Percentiles rank a stretch among this genome's conserved stretches.
Conservation (phyloP, 352 stramenopile species). For the Aphanomyces stellatus region DNA sequence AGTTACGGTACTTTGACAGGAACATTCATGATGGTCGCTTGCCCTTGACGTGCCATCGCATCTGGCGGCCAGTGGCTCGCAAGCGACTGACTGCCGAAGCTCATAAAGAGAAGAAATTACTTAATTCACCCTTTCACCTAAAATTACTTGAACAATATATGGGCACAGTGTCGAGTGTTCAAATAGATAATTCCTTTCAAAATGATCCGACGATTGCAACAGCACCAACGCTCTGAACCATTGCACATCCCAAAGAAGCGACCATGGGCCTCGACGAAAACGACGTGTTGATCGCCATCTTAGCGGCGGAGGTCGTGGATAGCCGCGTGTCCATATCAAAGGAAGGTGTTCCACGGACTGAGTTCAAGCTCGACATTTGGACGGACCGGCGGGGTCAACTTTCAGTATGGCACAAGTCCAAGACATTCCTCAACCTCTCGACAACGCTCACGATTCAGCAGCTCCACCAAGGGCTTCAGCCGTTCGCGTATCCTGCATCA, state of each 20-base stretch:
- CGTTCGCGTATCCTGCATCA: neutral
- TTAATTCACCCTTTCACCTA: too few species aligned
- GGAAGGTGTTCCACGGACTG: neutral
- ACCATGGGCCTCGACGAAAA: neutral
- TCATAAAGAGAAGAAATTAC: too few species aligned
- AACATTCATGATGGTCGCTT: too few species aligned
- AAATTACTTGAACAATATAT: too few species aligned
- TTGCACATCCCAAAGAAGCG: too few species aligned
- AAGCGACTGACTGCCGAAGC: too few species aligned
- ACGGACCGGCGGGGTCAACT: neutral
- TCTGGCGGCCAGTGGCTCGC: too few species aligned
- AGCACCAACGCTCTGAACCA: too few species aligned
- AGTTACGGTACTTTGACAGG: too few species aligned
- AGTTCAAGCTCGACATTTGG: slow-evolving; percentile 8
- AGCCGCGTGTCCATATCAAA: neutral
- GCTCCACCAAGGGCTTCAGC: neutral
- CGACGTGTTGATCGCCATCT: neutral
- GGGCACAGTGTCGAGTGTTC: too few species aligned
- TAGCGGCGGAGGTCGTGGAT: neutral
- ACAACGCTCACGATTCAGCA: slow-evolving; percentile 11
- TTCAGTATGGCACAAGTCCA: slow-evolving; percentile 3
- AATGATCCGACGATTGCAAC: neutral
- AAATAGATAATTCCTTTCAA: neutral
- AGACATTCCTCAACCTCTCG: slow-evolving; percentile 4
- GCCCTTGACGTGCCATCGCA: too few species aligned